Conservation (phyloP, 2,329 filamentous ascomycete species). For the Sphaerulina populicola region DNA sequence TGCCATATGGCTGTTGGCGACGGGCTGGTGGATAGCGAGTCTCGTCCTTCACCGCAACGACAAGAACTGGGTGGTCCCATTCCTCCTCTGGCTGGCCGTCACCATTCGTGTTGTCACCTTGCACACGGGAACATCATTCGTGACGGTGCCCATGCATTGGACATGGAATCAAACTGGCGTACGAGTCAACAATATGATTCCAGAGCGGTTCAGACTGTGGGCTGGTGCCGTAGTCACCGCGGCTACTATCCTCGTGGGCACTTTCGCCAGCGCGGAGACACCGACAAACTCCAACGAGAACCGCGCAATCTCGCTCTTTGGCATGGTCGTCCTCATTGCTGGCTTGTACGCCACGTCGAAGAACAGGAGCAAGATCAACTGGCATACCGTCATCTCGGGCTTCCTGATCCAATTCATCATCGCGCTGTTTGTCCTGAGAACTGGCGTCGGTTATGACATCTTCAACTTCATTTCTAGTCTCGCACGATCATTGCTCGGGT, state of each 20-base stretch:
- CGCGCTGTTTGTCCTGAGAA: conserved; percentile 79
- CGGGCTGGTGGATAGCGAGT: conserved; percentile 67
- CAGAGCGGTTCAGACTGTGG: conserved; percentile 56
- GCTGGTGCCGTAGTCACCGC: conserved; percentile 57
- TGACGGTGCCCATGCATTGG: conserved; percentile 58
- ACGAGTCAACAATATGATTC: conserved; percentile 53
- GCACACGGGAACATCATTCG: conserved; percentile 59
- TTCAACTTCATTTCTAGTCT: conserved; percentile 79
- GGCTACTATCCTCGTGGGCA: conserved; percentile 65
- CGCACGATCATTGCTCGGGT: conserved; percentile 65
- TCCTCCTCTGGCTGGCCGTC: conserved; percentile 69
- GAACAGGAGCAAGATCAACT: conserved; percentile 50
- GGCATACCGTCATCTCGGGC: conserved; percentile 63
- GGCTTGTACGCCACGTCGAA: conserved; percentile 62
- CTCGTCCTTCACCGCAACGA: conserved; percentile 64
- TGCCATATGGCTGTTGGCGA: conserved; percentile 22
- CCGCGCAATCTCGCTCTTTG: conserved; percentile 72
- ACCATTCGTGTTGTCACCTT: conserved; percentile 65
- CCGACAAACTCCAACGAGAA: conserved; percentile 70
- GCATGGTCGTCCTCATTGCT: conserved; percentile 62
- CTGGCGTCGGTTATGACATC: conserved; percentile 72
- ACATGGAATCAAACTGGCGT: conserved; percentile 60
- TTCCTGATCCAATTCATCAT: conserved; percentile 85
- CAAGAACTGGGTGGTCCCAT: conserved; percentile 74
- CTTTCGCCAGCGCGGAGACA: conserved; percentile 63